Conservation (phyloP, 2,329 filamentous ascomycete species). For the Fusarium sp. region DNA sequence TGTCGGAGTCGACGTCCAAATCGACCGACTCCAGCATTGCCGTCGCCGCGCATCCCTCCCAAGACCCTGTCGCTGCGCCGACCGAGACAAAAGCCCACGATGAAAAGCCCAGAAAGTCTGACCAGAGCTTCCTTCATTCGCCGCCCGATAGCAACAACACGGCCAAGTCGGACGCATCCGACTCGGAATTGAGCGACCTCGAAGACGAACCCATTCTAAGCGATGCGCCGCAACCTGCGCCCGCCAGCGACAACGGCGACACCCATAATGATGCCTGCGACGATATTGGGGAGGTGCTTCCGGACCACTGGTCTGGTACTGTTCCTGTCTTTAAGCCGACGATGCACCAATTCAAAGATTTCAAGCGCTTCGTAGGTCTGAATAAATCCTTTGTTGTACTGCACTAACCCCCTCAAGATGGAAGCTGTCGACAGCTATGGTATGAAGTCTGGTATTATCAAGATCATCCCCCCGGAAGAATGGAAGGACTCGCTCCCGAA, state of each 20-base stretch:
- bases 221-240: slow-evolving; percentile 43
- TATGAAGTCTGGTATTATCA: slow-evolving; percentile 97
- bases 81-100: slow-evolving; percentile 45
- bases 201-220: slow-evolving; percentile 63
- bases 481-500: slow-evolving; percentile 86
- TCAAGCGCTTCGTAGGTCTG: slow-evolving; percentile 80
- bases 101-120: slow-evolving; percentile 46
- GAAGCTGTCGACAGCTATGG: slow-evolving; percentile 91
- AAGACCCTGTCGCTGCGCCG: slow-evolving; percentile 38
- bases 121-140: slow-evolving; percentile 65
- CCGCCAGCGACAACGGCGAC: slow-evolving; percentile 39
- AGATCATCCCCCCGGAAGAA: slow-evolving; percentile 92
- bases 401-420: slow-evolving; percentile 62
- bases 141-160: slow-evolving; percentile 73
- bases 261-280: slow-evolving; percentile 54
- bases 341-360: slow-evolving; percentile 94
- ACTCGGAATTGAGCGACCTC: slow-evolving; percentile 74
- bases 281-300: slow-evolving; percentile 81
- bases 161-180: slow-evolving; percentile 67
- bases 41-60: slow-evolving; percentile 55
- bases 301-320: slow-evolving; percentile 89
- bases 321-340: slow-evolving; percentile 96
- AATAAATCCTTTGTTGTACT: background rate
- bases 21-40: slow-evolving; percentile 66
- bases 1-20: slow-evolving; percentile 50